phyloP scores from a whole-genome alignment of 2,329 filamentous ascomycete species.

The Xylariaceae sp. region DNA sequence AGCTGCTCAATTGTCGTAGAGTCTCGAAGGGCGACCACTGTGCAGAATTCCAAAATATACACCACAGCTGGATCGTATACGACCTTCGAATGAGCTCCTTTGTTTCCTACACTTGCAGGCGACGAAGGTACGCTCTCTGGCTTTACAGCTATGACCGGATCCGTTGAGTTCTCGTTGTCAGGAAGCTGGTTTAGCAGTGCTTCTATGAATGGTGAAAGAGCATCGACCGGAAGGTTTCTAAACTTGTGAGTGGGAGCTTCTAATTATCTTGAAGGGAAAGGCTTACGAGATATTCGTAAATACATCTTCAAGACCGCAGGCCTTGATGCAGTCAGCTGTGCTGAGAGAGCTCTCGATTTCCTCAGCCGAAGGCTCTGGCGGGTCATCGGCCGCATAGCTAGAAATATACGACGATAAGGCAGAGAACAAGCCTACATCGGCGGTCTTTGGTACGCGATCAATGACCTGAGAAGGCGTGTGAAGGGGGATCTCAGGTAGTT shows the following conservation, averaged over 20 bases:
- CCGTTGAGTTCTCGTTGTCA: slow-evolving; percentile 68
- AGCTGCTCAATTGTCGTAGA: slow-evolving; percentile 64
- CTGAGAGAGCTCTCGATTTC: slow-evolving; percentile 93
- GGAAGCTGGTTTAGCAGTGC: slow-evolving; percentile 79
- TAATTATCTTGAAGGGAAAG: neutral
- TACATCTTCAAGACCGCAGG: slow-evolving; percentile 77
- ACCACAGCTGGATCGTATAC: slow-evolving; percentile 81
- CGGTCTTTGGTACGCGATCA: slow-evolving; percentile 72
- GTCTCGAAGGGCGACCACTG: slow-evolving; percentile 72
- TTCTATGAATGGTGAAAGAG: slow-evolving; percentile 59
- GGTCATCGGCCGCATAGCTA: slow-evolving; percentile 97
- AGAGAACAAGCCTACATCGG: slow-evolving; percentile 82
- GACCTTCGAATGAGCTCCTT: slow-evolving; percentile 47
- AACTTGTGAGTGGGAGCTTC: slow-evolving; percentile 3
- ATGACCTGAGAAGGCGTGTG: slow-evolving; percentile 90
- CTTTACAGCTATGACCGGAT: slow-evolving; percentile 78
- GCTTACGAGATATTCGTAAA: slow-evolving; percentile 76
- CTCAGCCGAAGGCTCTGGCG: slow-evolving; percentile 93
- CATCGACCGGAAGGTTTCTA: slow-evolving; percentile 56
- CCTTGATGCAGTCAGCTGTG: slow-evolving; percentile 88
- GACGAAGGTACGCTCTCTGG: slow-evolving; percentile 66
- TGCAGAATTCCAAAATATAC: slow-evolving; percentile 88
- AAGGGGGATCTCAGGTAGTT: slow-evolving; percentile 76
- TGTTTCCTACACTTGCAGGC: slow-evolving; percentile 58
- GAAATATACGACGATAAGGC: slow-evolving; percentile 95